Percentiles rank a stretch among this genome's conserved stretches.
Conservation (phyloP, 1,284 basidiomycete species). For the Boletus sp. region DNA sequence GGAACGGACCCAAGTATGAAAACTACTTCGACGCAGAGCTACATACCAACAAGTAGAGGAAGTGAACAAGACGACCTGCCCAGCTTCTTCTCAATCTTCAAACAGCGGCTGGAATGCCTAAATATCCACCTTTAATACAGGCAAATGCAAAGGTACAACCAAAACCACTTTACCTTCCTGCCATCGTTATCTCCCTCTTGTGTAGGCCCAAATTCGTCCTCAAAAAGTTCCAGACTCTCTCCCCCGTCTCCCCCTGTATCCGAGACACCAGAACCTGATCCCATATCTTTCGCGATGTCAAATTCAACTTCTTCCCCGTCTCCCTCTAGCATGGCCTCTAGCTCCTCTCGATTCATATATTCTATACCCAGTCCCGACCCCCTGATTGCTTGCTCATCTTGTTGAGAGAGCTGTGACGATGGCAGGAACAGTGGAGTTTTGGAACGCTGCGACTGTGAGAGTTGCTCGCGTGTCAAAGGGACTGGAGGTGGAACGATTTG, state of each 20-base stretch:
- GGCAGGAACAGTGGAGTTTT: conserved; percentile 63
- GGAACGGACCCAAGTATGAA: background rate
- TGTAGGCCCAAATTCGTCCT: conserved; percentile 53
- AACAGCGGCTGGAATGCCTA: conserved; percentile 63
- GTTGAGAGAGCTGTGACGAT: conserved; percentile 54
- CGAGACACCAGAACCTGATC: background rate
- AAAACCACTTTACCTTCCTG: conserved; percentile 34
- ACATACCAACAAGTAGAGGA: background rate
- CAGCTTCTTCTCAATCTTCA: conserved; percentile 46
- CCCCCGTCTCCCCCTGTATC: conserved; percentile 11
- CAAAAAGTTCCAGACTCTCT: conserved; percentile 36
- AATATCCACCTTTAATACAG: conserved; percentile 1
- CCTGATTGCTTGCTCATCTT: conserved; percentile 46
- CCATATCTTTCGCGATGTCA: conserved; percentile 24
- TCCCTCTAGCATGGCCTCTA: conserved; percentile 59
- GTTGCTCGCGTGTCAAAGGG: conserved; percentile 43
- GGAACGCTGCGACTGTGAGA: conserved; percentile 16
- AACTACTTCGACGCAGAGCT: background rate
- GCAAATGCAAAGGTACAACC: background rate
- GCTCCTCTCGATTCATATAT: conserved; percentile 57
- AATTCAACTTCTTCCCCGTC: conserved; percentile 61
- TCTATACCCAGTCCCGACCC: conserved; percentile 62
- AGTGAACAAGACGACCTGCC: background rate
- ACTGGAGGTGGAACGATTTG: conserved; percentile 26
- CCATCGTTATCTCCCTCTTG: conserved; percentile 35